These are phyloP conservation scores for Hemerocallis citrina DNA, from an alignment of 106 monocot species.

Conservation along the genomic window DNA sequence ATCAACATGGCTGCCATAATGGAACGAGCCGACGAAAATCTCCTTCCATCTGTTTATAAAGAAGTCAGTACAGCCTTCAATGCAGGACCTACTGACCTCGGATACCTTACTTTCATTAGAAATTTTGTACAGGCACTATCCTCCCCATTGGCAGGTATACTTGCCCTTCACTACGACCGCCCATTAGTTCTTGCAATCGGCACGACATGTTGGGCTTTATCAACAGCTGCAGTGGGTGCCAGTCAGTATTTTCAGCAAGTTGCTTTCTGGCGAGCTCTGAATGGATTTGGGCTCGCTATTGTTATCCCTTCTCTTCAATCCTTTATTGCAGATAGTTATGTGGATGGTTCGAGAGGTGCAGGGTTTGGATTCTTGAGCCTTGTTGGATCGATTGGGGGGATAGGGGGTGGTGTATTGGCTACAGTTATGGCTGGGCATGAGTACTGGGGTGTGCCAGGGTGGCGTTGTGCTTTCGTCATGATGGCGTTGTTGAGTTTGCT, in stretches of 20 bases:
- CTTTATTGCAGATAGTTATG: slow-evolving; percentile 88
- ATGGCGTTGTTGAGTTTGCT: slow-evolving; percentile 76
- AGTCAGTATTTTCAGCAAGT: slow-evolving; percentile 67
- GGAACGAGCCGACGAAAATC: slow-evolving; percentile 96
- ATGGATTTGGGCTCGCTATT: slow-evolving; percentile 89
- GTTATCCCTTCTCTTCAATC: slow-evolving; percentile 92
- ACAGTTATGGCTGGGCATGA: slow-evolving; percentile 82
- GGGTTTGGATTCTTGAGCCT: slow-evolving; percentile 78
- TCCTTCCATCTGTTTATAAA: slow-evolving; percentile 93
- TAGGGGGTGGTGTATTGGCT: slow-evolving; percentile 83
- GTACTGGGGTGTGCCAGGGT: slow-evolving; percentile 79
- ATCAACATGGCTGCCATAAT: slow-evolving; percentile 88
- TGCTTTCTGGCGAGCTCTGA: slow-evolving; percentile 80
- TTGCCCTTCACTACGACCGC: slow-evolving; percentile 81
- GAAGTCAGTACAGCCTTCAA: slow-evolving; percentile 92
- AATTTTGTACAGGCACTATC: slow-evolving; percentile 78
- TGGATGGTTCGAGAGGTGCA: slow-evolving; percentile 55
- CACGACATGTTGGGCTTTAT: slow-evolving; percentile 76
- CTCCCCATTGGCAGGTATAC: slow-evolving; percentile 88
- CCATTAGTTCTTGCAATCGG: slow-evolving; percentile 75
- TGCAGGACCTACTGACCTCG: slow-evolving; percentile 84
- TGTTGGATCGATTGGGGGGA: slow-evolving; percentile 69
- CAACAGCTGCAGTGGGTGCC: slow-evolving; percentile 87
- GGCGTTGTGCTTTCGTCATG: slow-evolving; percentile 85
- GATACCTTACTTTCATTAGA: slow-evolving; percentile 83